These are phyloP conservation scores for Apocynum venetum DNA, from an alignment of 257 asterid species.

Conservation along the genomic window DNA sequence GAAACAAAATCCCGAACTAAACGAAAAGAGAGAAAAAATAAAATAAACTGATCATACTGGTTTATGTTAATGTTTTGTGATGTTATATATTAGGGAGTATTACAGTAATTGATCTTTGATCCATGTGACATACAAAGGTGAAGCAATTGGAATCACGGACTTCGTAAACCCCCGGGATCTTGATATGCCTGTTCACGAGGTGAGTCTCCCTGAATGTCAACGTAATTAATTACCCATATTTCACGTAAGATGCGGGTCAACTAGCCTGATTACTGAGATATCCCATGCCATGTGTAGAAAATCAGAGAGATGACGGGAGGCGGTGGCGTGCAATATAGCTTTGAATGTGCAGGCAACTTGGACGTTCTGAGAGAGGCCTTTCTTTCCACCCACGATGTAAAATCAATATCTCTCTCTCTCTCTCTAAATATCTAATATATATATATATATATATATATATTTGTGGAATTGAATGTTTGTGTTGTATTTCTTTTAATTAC, in stretches of 20 bases:
- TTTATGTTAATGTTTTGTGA: too few species aligned
- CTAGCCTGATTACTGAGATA: background rate
- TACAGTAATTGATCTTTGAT: background rate
- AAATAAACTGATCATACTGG: too few species aligned
- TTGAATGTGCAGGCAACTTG: slow-evolving; percentile 79
- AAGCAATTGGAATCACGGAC: slow-evolving; percentile 79
- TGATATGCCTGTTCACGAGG: slow-evolving; percentile 72
- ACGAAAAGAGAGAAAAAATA: too few species aligned
- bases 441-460: too few species aligned
- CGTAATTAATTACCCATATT: too few species aligned
- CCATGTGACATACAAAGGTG: slow-evolving; percentile 29
- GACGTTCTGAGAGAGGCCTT: slow-evolving; percentile 91
- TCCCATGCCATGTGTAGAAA: slow-evolving; percentile 38
- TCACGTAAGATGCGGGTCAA: background rate
- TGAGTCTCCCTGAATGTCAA: slow-evolving; percentile 1
- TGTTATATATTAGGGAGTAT: too few species aligned
- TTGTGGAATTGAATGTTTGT: too few species aligned
- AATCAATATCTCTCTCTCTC: background rate
- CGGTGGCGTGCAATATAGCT: slow-evolving; percentile 91
- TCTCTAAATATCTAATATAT: too few species aligned
- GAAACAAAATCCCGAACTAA: too few species aligned
- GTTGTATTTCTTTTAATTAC: too few species aligned
- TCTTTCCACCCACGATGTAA: slow-evolving; percentile 80
- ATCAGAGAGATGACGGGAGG: slow-evolving; percentile 74
- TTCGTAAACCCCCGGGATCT: slow-evolving; percentile 66